Conservation (phyloP, 2,329 filamentous ascomycete genomes). For the Colletotrichum endophyticum region DNA sequence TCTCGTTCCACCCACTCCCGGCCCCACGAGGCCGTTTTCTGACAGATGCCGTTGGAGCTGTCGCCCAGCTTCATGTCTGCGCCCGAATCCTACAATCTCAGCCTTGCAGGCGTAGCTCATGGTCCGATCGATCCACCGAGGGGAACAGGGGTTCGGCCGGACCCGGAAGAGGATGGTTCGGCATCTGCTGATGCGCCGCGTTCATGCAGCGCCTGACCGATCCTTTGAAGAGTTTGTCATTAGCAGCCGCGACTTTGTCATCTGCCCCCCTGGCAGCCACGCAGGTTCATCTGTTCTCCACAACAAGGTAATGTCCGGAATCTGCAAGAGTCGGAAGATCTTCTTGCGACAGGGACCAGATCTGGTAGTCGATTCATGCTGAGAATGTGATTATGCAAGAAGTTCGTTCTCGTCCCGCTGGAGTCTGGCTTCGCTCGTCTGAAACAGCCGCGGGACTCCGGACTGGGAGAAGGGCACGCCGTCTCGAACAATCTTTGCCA, state of each 20-base stretch:
- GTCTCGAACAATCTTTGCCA: conserved; percentile 43
- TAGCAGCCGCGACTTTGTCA: background rate
- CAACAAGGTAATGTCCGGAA: background rate
- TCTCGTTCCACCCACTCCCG: background rate
- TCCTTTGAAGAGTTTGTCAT: background rate
- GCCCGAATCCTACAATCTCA: background rate
- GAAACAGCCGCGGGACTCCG: conserved; percentile 40
- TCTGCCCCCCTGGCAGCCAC: background rate
- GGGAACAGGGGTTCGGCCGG: background rate
- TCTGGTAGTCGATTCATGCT: background rate
- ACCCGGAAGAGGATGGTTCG: background rate
- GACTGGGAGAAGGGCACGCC: conserved; percentile 37
- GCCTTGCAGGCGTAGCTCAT: background rate
- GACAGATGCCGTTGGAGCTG: background rate
- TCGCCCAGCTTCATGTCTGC: background rate
- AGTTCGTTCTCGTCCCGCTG: background rate
- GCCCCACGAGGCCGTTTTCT: background rate
- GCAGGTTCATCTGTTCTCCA: too few relatives aligned
- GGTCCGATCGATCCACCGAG: background rate
- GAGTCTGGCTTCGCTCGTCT: conserved; percentile 34
- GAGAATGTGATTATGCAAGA: background rate
- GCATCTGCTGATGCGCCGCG: background rate
- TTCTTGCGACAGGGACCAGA: background rate
- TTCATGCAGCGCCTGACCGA: background rate
- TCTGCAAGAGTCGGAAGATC: background rate